These are phyloP conservation scores for Fusarium irregulare DNA, from an alignment of 2,329 filamentous ascomycete genomes.

Conservation along the genomic window DNA sequence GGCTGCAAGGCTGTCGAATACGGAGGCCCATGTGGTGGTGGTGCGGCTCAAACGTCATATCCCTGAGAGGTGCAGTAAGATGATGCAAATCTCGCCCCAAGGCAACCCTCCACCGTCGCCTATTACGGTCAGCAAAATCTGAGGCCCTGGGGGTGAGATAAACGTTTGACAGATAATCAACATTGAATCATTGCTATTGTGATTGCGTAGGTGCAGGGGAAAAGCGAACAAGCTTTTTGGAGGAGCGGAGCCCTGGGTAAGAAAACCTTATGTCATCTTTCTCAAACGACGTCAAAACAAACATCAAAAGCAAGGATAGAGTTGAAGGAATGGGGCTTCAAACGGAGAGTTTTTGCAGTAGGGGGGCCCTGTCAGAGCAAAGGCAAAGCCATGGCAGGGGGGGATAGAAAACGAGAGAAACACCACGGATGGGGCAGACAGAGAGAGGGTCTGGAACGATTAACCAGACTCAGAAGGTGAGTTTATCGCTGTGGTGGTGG, in stretches of 20 bases:
- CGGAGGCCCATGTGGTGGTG: constrained; percentile 16
- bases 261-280: constrained; percentile 28
- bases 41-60: constrained; percentile 42
- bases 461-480: constrained; percentile 10
- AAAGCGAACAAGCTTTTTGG: neutral
- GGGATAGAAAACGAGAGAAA: neutral
- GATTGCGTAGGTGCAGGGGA: neutral
- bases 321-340: constrained; percentile 1
- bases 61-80: constrained; percentile 21
- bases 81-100: constrained; percentile 39
- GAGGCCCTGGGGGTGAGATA: neutral
- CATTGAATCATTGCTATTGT: constrained; percentile 1
- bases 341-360: neutral
- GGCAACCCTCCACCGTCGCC: constrained; percentile 23
- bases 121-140: constrained; percentile 8
- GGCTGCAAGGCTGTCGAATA: constrained; percentile 13
- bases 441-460: constrained; percentile 16
- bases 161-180: neutral
- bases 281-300: constrained; percentile 37
- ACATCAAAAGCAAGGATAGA: constrained; percentile 26
- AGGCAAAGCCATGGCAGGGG: neutral
- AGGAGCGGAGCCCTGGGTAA: neutral
- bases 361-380: neutral
- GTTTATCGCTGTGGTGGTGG: constrained; percentile 12
- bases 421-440: neutral